A percentile compares a stretch with the other conserved stretches of the same genome.
These are phyloP conservation scores for Aspergillus viridinutans DNA, from an alignment of 2,329 filamentous ascomycete species.

Conservation along the genomic window DNA sequence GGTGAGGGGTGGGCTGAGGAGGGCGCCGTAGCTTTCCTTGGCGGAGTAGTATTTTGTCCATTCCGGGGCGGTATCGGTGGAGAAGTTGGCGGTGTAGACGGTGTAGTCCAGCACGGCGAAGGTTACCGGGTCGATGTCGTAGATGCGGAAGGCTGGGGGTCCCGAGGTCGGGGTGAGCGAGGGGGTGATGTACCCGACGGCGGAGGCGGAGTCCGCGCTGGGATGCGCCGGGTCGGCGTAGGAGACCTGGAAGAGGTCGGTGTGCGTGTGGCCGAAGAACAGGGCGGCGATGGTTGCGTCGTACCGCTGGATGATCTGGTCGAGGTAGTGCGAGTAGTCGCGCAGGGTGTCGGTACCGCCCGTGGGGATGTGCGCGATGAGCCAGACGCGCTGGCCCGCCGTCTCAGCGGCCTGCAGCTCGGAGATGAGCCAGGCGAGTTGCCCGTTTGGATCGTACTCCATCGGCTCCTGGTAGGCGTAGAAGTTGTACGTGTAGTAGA, in stretches of 20 bases:
- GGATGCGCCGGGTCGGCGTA: slow-evolving; percentile 48
- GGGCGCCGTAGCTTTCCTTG: slow-evolving; percentile 50
- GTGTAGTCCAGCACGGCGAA: slow-evolving; percentile 53
- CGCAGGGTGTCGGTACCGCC: slow-evolving; percentile 51
- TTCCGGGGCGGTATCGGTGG: slow-evolving; percentile 36
- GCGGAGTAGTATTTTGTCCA: slow-evolving; percentile 57
- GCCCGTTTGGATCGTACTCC: slow-evolving; percentile 49
- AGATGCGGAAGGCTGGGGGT: slow-evolving; percentile 56
- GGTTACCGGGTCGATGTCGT: slow-evolving; percentile 55
- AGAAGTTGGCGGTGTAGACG: slow-evolving; percentile 54
- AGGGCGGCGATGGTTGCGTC: slow-evolving; percentile 51
- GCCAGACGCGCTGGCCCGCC: slow-evolving; percentile 51
- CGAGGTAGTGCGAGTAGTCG: slow-evolving; percentile 50
- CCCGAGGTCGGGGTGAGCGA: slow-evolving; percentile 54
- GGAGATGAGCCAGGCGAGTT: slow-evolving; percentile 51
- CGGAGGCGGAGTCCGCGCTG: slow-evolving; percentile 42
- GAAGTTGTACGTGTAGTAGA: slow-evolving; percentile 58
- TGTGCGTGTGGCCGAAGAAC: slow-evolving; percentile 57
- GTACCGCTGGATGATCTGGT: slow-evolving; percentile 54
- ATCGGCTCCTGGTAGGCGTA: slow-evolving; percentile 51
- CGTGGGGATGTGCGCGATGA: slow-evolving; percentile 56
- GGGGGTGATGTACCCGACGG: slow-evolving; percentile 53
- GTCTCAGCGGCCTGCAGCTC: slow-evolving; percentile 54
- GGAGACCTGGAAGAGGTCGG: slow-evolving; percentile 54
- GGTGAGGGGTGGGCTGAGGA: slow-evolving; percentile 41